These are phyloP conservation scores for Ceratocystis harringtonii DNA, from an alignment of 2,329 filamentous ascomycete genomes.

Conservation along the genomic window DNA sequence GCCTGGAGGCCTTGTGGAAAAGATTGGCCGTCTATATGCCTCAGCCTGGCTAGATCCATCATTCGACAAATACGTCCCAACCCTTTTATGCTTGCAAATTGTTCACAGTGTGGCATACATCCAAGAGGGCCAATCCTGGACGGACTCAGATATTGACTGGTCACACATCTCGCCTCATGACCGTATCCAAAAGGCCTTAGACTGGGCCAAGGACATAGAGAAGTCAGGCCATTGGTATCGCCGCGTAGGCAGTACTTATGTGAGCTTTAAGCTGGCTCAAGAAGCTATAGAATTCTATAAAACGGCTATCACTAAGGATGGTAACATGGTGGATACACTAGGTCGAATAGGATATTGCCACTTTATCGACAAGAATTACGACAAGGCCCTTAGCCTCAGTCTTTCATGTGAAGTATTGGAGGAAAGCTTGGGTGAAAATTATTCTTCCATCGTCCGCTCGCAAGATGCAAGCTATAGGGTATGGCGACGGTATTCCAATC, in stretches of 20 bases:
- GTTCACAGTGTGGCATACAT: slow-evolving; percentile 29
- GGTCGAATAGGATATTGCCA: slow-evolving; percentile 31
- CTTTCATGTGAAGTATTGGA: slow-evolving; percentile 26
- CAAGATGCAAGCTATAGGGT: slow-evolving; percentile 22
- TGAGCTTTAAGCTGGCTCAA: slow-evolving; percentile 25
- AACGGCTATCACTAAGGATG: slow-evolving; percentile 26
- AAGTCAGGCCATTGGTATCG: slow-evolving; percentile 27
- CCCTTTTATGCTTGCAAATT: slow-evolving; percentile 30
- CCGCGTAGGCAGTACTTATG: slow-evolving; percentile 28
- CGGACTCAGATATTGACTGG: slow-evolving; percentile 27
- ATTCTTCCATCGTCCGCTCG: neutral
- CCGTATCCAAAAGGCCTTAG: slow-evolving; percentile 25
- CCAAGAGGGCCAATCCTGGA: slow-evolving; percentile 27
- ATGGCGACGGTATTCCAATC: slow-evolving; percentile 30
- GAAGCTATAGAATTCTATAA: slow-evolving; percentile 27
- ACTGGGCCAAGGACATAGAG: slow-evolving; percentile 25
- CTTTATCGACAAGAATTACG: slow-evolving; percentile 25
- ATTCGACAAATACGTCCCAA: slow-evolving; percentile 27
- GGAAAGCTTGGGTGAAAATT: slow-evolving; percentile 20
- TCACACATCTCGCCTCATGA: slow-evolving; percentile 24
- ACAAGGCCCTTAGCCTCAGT: slow-evolving; percentile 25
- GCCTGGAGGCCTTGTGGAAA: slow-evolving; percentile 25
- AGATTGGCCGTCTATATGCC: slow-evolving; percentile 28
- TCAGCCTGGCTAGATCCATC: slow-evolving; percentile 26
- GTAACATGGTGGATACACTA: slow-evolving; percentile 26